Conservation (phyloP, 2,329 filamentous ascomycete genomes). For the Penicillium sp. region DNA sequence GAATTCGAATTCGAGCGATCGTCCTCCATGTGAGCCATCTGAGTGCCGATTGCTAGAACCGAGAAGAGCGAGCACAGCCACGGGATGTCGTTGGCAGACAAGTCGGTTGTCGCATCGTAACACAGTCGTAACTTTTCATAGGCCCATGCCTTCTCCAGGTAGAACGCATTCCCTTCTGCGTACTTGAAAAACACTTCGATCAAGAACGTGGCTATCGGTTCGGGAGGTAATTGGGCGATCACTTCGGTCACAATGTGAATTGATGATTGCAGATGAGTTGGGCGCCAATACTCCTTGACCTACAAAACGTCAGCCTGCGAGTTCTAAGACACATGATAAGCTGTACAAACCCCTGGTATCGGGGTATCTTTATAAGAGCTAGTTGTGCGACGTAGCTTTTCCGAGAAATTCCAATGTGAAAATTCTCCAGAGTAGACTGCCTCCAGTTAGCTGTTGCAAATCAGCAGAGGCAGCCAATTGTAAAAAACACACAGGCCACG, state of each 20-base stretch:
- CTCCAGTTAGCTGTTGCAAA: background rate
- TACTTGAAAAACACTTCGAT: slow-evolving; percentile 42
- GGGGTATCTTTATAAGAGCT: slow-evolving; percentile 33
- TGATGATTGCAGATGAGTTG: slow-evolving; percentile 39
- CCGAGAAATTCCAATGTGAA: slow-evolving; percentile 44
- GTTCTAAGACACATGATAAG: too few species aligned
- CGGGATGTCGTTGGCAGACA: slow-evolving; percentile 36
- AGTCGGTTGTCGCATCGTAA: slow-evolving; percentile 31
- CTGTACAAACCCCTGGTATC: slow-evolving; percentile 24
- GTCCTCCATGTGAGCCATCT: slow-evolving; percentile 43
- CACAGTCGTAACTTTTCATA: slow-evolving; percentile 34
- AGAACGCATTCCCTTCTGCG: slow-evolving; percentile 41
- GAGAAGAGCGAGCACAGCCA: slow-evolving; percentile 40
- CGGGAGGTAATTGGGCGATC: slow-evolving; percentile 38
- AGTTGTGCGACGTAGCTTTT: slow-evolving; percentile 40
- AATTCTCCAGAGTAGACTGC: slow-evolving; percentile 45
- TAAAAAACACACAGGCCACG: slow-evolving; percentile 5
- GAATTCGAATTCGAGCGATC: slow-evolving; percentile 21
- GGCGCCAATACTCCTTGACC: slow-evolving; percentile 42
- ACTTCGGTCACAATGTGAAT: slow-evolving; percentile 32
- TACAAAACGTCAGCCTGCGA: background rate
- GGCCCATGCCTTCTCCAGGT: slow-evolving; percentile 40
- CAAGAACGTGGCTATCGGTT: slow-evolving; percentile 41
- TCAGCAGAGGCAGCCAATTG: background rate
- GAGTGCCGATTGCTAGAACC: slow-evolving; percentile 42